Percentiles rank a stretch among this genome's conserved stretches.
Evolutionary conservation across 192 early-diverging fungal genomes (phyloP).

Genomic region (Podila horticola): DNA sequence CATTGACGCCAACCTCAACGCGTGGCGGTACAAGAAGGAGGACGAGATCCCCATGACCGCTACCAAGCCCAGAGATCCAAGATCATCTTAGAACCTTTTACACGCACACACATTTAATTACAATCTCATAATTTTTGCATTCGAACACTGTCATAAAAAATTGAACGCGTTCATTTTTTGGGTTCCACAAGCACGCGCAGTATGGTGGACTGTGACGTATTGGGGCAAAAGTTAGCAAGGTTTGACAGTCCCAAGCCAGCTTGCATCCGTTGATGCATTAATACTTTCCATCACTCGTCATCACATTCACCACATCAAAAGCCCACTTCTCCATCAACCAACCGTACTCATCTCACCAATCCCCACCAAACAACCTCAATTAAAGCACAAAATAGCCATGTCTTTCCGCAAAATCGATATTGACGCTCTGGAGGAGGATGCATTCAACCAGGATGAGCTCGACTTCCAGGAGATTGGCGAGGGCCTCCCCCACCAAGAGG

Average conservation of each 20-base stretch:
- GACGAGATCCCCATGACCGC: slow-evolving; percentile 47
- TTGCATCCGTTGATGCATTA: background rate
- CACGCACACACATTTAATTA: too few species aligned
- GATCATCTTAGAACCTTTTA: background rate
- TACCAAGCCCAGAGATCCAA: slow-evolving; percentile 17
- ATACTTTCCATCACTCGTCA: background rate
- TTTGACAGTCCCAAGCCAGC: background rate
- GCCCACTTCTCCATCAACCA: background rate
- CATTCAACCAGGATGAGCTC: slow-evolving; percentile 45
- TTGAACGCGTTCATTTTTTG: too few species aligned
- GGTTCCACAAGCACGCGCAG: too few species aligned
- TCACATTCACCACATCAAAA: background rate
- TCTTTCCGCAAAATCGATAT: slow-evolving; percentile 77
- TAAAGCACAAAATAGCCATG: slow-evolving; percentile 55
- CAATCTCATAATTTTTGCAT: too few species aligned
- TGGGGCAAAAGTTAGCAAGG: too few species aligned
- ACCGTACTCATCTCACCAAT: background rate
- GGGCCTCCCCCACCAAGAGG: slow-evolving; percentile 54
- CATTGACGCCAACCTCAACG: slow-evolving; percentile 19
- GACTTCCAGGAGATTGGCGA: slow-evolving; percentile 55
- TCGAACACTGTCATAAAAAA: too few species aligned
- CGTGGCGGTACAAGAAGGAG: slow-evolving; percentile 17
- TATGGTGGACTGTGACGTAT: too few species aligned
- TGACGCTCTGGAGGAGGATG: slow-evolving; percentile 60
- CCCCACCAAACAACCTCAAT: background rate